phyloP scores from a whole-genome alignment of 2,329 filamentous ascomycete genomes.

The Monosporascus sp. region DNA sequence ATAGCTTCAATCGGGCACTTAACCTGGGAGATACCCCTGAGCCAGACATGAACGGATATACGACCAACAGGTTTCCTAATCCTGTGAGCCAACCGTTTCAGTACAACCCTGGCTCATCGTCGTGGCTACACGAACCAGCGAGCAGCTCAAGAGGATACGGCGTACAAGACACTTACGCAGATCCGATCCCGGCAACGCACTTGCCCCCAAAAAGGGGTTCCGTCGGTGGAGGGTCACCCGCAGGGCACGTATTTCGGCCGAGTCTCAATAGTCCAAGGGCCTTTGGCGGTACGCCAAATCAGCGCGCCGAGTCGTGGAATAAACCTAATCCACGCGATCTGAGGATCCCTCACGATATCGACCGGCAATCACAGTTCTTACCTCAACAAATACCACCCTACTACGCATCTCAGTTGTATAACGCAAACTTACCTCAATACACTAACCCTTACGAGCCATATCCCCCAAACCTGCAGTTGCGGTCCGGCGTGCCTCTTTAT shows the following conservation, averaged over 20 bases:
- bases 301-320: conserved; percentile 32
- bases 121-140: conserved; percentile 36
- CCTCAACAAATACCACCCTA: conserved; percentile 22
- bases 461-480: conserved; percentile 28
- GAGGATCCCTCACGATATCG: conserved; percentile 29
- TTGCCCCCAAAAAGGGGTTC: conserved; percentile 31
- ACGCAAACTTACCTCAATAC: conserved; percentile 32
- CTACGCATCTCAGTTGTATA: conserved; percentile 31
- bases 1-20: conserved; percentile 29
- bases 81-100: conserved; percentile 34
- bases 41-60: conserved; percentile 7
- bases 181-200: conserved; percentile 19
- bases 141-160: conserved; percentile 10
- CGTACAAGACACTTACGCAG: conserved; percentile 28
- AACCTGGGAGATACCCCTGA: conserved; percentile 28
- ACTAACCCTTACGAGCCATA: conserved; percentile 30
- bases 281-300: conserved; percentile 23
- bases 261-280: conserved; percentile 26
- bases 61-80: conserved; percentile 16
- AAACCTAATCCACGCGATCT: conserved; percentile 31
- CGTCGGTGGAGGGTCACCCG: conserved; percentile 34
- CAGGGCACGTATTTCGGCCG: conserved; percentile 25
- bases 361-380: conserved; percentile 32
- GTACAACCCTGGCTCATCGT: conserved; percentile 41
- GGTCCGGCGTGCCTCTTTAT: conserved; percentile 27